Percentiles rank a stretch among this genome's conserved stretches.
These are phyloP conservation scores for Ganoderma leucocontextum DNA, from an alignment of 1,284 basidiomycete species.

Conservation along the genomic window DNA sequence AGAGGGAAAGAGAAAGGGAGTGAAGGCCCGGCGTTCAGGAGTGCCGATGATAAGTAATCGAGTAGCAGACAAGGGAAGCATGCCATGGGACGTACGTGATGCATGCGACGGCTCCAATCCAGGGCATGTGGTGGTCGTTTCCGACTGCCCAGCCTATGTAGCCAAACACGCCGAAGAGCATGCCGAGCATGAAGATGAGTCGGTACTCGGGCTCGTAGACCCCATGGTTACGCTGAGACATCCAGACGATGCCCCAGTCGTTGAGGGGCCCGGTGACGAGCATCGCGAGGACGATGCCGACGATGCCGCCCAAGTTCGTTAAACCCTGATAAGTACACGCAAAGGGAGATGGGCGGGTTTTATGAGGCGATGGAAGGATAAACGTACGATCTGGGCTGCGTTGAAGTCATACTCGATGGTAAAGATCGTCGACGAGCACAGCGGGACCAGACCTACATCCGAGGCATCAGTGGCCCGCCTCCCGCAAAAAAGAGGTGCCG, in stretches of 20 bases:
- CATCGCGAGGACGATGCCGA: conserved; percentile 51
- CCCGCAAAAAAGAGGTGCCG: background rate
- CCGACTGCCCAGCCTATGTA: conserved; percentile 58
- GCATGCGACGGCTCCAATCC: conserved; percentile 54
- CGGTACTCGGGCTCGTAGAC: conserved; percentile 58
- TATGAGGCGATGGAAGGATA: no score
- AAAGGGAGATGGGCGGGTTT: background rate
- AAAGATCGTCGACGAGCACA: conserved; percentile 53
- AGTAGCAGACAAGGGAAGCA: background rate
- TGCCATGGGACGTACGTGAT: conserved; percentile 42
- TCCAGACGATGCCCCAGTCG: conserved; percentile 53
- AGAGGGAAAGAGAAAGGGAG: background rate
- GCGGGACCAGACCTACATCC: conserved; percentile 46
- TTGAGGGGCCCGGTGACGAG: conserved; percentile 50
- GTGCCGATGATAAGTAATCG: no score
- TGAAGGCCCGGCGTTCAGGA: background rate
- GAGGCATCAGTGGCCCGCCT: conserved; percentile 22
- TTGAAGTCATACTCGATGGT: conserved; percentile 51
- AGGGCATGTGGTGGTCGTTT: conserved; percentile 50
- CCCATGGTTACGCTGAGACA: conserved; percentile 52
- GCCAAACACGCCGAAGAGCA: conserved; percentile 54
- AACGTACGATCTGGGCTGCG: conserved; percentile 43
- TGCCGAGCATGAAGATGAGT: conserved; percentile 51
- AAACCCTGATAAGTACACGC: conserved; percentile 38
- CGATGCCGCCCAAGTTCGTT: conserved; percentile 52